Conservation (phyloP, 169 alveolate species). For the Fabrea salina region DNA sequence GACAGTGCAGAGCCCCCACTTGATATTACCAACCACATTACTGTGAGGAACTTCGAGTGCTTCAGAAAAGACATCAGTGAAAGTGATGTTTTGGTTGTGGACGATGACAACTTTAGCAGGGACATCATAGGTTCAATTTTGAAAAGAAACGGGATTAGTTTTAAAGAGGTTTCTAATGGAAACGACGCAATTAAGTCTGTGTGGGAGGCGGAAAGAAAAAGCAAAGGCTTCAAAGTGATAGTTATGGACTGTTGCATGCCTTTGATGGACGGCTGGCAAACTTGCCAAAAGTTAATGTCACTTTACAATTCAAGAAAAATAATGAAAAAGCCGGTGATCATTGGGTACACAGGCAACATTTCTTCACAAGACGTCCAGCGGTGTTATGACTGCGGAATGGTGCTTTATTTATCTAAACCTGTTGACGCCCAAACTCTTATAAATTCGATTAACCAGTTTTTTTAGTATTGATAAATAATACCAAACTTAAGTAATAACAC, state of each 20-base stretch:
- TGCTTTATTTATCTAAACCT: background rate
- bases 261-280: background rate
- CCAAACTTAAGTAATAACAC: too few relatives aligned
- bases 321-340: background rate
- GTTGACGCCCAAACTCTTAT: background rate
- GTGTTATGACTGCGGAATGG: slow-evolving; percentile 23
- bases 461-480: background rate
- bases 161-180: background rate
- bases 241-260: background rate
- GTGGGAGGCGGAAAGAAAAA: background rate
- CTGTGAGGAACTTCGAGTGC: too few relatives aligned
- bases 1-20: background rate
- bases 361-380: background rate
- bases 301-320: background rate
- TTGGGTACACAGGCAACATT: slow-evolving; percentile 13
- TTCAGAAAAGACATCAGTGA: too few relatives aligned
- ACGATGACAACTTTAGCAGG: background rate
- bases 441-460: background rate
- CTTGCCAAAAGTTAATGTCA: background rate
- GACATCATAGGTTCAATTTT: background rate
- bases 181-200: background rate
- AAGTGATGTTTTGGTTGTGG: background rate
- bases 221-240: background rate
- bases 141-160: background rate
- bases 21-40: too few relatives aligned